Percentiles rank a stretch among this genome's conserved stretches.
Conservation (phyloP, 345 rosid species). For the Clarkia xantiana region DNA sequence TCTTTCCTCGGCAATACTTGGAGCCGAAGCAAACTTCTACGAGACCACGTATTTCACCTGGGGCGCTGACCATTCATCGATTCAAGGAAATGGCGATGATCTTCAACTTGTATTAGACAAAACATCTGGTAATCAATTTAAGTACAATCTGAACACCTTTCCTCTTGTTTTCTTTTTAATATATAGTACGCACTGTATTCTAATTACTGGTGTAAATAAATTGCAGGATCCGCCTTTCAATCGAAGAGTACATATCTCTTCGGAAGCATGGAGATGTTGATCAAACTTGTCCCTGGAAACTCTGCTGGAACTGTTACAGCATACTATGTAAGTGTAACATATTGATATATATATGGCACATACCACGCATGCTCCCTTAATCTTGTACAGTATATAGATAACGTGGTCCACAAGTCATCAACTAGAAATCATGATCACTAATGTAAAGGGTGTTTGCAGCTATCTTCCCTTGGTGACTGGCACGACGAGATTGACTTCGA, state of each 20-base stretch:
- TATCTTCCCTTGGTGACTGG: conserved; percentile 37
- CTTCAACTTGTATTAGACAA: neutral
- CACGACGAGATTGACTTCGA: conserved; percentile 73
- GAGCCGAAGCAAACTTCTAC: neutral
- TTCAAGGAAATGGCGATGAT: neutral
- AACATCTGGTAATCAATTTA: neutral
- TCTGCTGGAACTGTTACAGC: conserved; percentile 16
- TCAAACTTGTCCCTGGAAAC: conserved; percentile 12
- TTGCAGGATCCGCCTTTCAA: conserved; percentile 13
- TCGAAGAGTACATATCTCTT: conserved; percentile 6
- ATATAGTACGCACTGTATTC: too few species aligned
- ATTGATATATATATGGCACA: too few species aligned
- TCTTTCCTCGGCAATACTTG: neutral
- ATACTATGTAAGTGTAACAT: conserved; percentile 8
- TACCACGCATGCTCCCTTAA: too few species aligned
- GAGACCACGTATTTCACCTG: conserved; percentile 1
- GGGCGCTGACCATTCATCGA: neutral
- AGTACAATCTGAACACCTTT: too few species aligned
- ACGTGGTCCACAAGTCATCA: too few species aligned
- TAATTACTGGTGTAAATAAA: neutral
- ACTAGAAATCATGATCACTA: neutral
- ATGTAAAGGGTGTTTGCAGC: conserved; percentile 14
- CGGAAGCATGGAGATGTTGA: conserved; percentile 11
- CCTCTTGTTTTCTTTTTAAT: too few species aligned
- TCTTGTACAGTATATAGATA: too few species aligned